A percentile compares a stretch with the other conserved stretches of the same genome.
Evolutionary conservation across 495 filamentous ascomycete genomes (phyloP).

Genomic region (Stereocaulon alpinum): DNA sequence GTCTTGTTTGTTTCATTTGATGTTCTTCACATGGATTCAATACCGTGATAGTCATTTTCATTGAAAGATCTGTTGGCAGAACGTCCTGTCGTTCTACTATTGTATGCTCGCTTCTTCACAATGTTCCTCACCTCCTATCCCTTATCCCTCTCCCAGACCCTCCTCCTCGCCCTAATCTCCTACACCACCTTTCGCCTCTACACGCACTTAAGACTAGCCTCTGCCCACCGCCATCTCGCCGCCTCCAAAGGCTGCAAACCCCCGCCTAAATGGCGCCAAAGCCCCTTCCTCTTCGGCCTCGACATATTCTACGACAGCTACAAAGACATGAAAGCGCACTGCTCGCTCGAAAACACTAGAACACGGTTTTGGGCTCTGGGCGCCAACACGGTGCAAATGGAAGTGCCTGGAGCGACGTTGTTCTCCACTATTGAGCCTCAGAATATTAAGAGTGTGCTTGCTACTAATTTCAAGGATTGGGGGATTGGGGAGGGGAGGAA

Average conservation of each 20-base stretch:
- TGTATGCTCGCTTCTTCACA: background rate
- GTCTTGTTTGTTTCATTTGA: too few relatives aligned
- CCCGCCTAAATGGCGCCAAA: background rate
- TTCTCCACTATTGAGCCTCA: constrained; percentile 48
- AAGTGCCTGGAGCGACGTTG: constrained; percentile 7
- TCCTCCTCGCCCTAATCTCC: background rate
- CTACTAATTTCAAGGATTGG: constrained; percentile 51
- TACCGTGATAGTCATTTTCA: too few relatives aligned
- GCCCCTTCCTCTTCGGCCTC: constrained; percentile 19
- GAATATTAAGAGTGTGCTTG: constrained; percentile 54
- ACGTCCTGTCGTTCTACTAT: too few relatives aligned
- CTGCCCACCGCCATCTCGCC: constrained; percentile 10
- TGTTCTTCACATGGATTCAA: too few relatives aligned
- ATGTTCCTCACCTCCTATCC: constrained; percentile 3
- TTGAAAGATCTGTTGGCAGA: too few relatives aligned
- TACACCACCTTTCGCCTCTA: background rate
- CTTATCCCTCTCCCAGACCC: constrained; percentile 1
- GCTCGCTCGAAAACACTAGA: constrained; percentile 24
- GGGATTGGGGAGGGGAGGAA: constrained; percentile 41
- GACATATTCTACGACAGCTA: constrained; percentile 25
- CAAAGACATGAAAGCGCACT: constrained; percentile 27
- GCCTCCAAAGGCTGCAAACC: constrained; percentile 18
- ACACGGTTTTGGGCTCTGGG: constrained; percentile 23
- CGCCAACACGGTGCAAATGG: constrained; percentile 17
- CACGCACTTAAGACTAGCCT: background rate